phyloP scores from a whole-genome alignment of 345 rosid genomes.

The Arabis hirsuta region DNA sequence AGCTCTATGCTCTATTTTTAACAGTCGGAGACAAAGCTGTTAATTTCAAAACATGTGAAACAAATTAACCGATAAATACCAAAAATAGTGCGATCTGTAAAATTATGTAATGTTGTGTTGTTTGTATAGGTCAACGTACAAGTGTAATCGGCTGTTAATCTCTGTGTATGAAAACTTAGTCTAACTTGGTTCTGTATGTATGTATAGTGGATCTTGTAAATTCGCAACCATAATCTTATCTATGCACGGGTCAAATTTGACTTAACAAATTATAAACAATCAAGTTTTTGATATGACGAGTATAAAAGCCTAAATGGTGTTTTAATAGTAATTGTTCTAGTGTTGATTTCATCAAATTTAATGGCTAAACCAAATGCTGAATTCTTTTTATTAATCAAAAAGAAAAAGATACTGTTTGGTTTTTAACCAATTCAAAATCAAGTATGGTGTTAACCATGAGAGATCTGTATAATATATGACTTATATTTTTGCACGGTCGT shows the following conservation, averaged over 20 bases:
- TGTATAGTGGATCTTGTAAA: background rate
- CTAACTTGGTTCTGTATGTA: background rate
- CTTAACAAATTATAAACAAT: background rate
- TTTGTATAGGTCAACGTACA: conserved; percentile 24
- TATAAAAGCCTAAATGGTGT: no score
- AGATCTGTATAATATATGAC: no score
- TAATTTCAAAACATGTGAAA: conserved; percentile 23
- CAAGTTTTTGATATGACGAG: no score
- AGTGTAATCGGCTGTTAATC: conserved; percentile 12
- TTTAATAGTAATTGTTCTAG: no score
- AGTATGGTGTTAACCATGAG: no score
- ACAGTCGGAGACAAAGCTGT: conserved; percentile 22
- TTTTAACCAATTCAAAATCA: no score
- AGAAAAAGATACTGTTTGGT: no score
- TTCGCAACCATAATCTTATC: conserved; percentile 12
- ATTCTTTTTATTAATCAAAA: no score
- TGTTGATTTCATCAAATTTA: no score
- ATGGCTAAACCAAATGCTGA: no score
- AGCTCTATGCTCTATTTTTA: conserved; percentile 41
- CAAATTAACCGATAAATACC: conserved; percentile 28
- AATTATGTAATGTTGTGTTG: background rate
- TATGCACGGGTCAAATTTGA: background rate
- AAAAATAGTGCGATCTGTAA: conserved; percentile 13
- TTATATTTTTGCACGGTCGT: no score
- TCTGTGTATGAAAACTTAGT: background rate